Evolutionary conservation across 2,329 filamentous ascomycete species (phyloP), one percentile per base, ranked within the genome.

Genomic region (Ophidiomyces ophidiicola): DNA sequence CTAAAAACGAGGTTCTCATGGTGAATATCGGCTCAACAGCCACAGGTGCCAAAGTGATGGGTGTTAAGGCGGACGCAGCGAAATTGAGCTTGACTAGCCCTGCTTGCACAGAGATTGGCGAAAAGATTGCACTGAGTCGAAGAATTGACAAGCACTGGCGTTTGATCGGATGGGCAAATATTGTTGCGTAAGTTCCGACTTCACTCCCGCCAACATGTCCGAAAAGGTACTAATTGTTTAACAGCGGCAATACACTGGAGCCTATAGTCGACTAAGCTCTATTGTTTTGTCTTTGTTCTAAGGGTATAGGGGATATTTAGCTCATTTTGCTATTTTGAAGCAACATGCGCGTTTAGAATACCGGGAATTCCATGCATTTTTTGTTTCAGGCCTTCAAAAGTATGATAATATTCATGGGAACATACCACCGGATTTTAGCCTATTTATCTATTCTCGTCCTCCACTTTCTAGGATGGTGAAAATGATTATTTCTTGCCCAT

Each of bases 101-200:
- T 31, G 90, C 90, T 43, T 98, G 90, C 71, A 98, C 90, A 36
- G 88, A 93, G 61, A 80, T 94, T 57, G 87, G 87, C 49, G 88
- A 98, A 72, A 96, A 98, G 80, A 87, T 98, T 56, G 90, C 90
- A 29, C 72, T 98, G 57, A 86, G 79, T 61, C 75, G 90, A 67
- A 83, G 90, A 78, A 94, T 96, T 56, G 90, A 98, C 67, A 96
- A 96, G 77, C 88, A 94, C 67, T 96, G 88, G 88, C 83, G 86
- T 67, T 72, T 92, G 58, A 92, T 93, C 54, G 84, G 85, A 53
- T 92, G 84, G 84, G 82, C 82, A 44, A 86, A 82, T 49, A 84
- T 85, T 59, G 77, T 80, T 45, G 62, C 62, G 63, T 66, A 60
- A 62, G 63, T 66, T 26, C 32, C 10, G 24, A 39, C 15, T 29